Conservation (phyloP, 768 basidiomycete species). For the Rubroboletus pulcherrimus region DNA sequence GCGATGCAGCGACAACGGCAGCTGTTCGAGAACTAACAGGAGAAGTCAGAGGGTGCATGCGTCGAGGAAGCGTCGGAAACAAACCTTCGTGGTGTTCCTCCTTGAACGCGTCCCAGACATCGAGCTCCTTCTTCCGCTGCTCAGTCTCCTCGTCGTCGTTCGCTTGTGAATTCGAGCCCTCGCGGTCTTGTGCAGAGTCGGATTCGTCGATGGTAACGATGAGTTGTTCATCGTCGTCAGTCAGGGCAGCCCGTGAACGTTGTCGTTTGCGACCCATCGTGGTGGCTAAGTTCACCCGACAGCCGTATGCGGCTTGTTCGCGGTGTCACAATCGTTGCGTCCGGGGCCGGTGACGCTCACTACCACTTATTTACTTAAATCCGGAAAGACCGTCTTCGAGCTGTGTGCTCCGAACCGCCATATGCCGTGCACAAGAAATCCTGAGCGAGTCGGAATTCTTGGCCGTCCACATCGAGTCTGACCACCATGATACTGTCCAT, state of each 20-base stretch:
- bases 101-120: conserved; percentile 70
- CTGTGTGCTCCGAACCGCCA: background rate
- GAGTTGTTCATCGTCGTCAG: conserved; percentile 26
- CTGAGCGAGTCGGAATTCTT: background rate
- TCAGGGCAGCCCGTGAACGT: conserved; percentile 39
- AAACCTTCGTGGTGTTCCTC: conserved; percentile 79
- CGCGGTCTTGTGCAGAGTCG: conserved; percentile 7
- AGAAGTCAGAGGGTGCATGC: background rate
- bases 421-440: background rate
- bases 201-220: conserved; percentile 15
- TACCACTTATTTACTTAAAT: background rate
- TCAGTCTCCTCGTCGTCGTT: conserved; percentile 13
- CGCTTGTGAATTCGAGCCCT: background rate
- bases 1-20: conserved; percentile 71
- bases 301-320: conserved; percentile 2
- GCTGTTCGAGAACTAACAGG: conserved; percentile 64
- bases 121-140: conserved; percentile 49
- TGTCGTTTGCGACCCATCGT: conserved; percentile 43
- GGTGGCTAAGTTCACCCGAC: background rate
- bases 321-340: background rate
- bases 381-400: background rate
- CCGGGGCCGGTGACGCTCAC: background rate
- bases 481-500: background rate
- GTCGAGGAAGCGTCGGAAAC: conserved; percentile 8
- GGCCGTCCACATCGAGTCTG: background rate